Evolutionary conservation across 2,329 filamentous ascomycete species (phyloP).

Genomic region (Paramyrothecium roridum): DNA sequence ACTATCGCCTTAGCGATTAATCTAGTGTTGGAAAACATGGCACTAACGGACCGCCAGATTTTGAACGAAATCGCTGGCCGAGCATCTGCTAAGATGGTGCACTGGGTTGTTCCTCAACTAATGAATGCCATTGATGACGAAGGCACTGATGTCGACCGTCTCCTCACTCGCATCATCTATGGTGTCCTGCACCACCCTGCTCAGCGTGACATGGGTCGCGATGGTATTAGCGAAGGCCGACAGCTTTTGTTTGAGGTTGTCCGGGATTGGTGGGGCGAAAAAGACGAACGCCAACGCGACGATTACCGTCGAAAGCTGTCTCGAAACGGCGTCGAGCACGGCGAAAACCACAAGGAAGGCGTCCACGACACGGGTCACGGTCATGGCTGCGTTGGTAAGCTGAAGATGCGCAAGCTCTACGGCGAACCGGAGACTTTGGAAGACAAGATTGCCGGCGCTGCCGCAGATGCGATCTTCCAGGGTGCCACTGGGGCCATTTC

Average conservation of each 20-base stretch:
- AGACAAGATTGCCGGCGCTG: constrained; percentile 54
- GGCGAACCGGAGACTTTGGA: constrained; percentile 45
- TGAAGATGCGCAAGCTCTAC: constrained; percentile 72
- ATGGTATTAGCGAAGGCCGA: constrained; percentile 71
- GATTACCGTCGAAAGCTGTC: constrained; percentile 73
- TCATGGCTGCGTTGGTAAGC: constrained; percentile 76
- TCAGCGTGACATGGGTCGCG: constrained; percentile 65
- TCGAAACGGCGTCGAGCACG: constrained; percentile 71
- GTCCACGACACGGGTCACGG: constrained; percentile 81
- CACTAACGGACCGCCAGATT: constrained; percentile 37
- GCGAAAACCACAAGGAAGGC: constrained; percentile 83
- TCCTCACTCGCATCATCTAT: constrained; percentile 72
- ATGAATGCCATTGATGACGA: constrained; percentile 87
- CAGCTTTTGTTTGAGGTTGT: constrained; percentile 76
- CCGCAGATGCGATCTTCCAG: constrained; percentile 54
- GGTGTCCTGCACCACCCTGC: constrained; percentile 89
- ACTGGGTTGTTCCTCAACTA: constrained; percentile 85
- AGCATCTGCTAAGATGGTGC: constrained; percentile 73
- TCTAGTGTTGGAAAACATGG: background rate
- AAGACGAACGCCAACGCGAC: constrained; percentile 59
- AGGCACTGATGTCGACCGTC: constrained; percentile 62
- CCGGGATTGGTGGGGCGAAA: constrained; percentile 75
- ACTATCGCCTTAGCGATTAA: background rate
- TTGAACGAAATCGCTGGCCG: constrained; percentile 87
- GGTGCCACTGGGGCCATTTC: constrained; percentile 54